phyloP scores from a whole-genome alignment of 2,329 filamentous ascomycete genomes.

The Myriosclerotinia scirpicola region DNA sequence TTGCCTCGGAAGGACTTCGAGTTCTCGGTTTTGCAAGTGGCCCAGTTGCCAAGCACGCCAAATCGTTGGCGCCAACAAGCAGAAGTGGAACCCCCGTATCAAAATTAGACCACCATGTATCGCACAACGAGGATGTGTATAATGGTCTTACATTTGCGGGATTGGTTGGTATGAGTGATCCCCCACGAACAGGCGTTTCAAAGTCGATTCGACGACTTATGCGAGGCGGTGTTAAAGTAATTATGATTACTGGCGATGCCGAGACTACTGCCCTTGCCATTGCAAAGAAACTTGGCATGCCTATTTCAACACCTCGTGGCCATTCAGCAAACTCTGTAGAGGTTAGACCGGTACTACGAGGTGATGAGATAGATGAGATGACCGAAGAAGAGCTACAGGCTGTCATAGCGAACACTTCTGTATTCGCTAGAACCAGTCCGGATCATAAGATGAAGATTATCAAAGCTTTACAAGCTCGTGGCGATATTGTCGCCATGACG shows the following conservation, averaged over 20 bases:
- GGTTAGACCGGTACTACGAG: constrained; percentile 73
- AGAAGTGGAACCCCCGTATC: constrained; percentile 55
- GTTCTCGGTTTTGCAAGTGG: constrained; percentile 95
- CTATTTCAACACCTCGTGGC: constrained; percentile 58
- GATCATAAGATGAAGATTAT: constrained; percentile 99
- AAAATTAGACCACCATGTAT: constrained; percentile 34
- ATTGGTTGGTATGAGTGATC: constrained; percentile 95
- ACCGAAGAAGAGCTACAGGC: constrained; percentile 78
- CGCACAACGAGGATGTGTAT: constrained; percentile 71
- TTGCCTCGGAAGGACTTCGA: constrained; percentile 86
- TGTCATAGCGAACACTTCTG: constrained; percentile 83
- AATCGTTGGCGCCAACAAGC: constrained; percentile 41
- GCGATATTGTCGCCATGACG: constrained; percentile 98
- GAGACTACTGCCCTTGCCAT: constrained; percentile 94
- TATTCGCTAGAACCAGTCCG: constrained; percentile 93
- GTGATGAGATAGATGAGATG: constrained; percentile 93
- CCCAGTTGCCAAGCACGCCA: constrained; percentile 54
- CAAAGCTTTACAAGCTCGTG: constrained; percentile 81
- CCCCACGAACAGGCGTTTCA: constrained; percentile 85
- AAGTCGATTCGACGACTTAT: constrained; percentile 86
- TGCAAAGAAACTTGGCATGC: constrained; percentile 93
- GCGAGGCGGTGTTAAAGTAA: constrained; percentile 91
- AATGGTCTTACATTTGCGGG: constrained; percentile 85
- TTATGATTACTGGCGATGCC: constrained; percentile 98
- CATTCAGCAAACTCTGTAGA: constrained; percentile 56